A percentile compares a stretch with the other conserved stretches of the same genome.
Conservation (phyloP, 2,329 filamentous ascomycete species). For the Keithomyces neogunnii region DNA sequence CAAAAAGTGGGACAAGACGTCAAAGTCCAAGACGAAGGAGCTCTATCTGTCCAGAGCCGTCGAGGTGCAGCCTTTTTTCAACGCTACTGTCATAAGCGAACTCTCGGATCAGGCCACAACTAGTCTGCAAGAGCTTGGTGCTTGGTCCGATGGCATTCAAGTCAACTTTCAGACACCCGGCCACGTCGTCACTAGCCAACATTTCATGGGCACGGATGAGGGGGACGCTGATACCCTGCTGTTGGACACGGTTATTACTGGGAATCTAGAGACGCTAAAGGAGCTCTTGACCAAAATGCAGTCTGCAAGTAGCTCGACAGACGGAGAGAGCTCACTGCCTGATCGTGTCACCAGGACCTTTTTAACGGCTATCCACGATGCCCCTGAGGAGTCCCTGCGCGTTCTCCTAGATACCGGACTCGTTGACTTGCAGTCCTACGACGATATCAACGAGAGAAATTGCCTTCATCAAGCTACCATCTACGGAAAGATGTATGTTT, state of each 20-base stretch:
- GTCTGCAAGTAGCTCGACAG: conserved; percentile 43
- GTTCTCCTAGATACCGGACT: conserved; percentile 71
- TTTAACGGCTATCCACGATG: conserved; percentile 80
- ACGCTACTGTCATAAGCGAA: conserved; percentile 91
- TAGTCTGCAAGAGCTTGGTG: conserved; percentile 87
- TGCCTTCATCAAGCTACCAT: conserved; percentile 96
- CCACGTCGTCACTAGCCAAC: conserved; percentile 57
- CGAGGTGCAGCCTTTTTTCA: conserved; percentile 97
- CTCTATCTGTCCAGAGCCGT: conserved; percentile 92
- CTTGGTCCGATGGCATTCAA: conserved; percentile 94
- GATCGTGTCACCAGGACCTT: conserved; percentile 87
- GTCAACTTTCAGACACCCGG: conserved; percentile 66
- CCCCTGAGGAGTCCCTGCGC: conserved; percentile 65
- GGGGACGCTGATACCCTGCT: conserved; percentile 84
- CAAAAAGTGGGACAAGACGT: conserved; percentile 99
- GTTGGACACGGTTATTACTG: conserved; percentile 75
- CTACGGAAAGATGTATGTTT: conserved; percentile 73
- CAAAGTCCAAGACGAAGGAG: conserved; percentile 97
- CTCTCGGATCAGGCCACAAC: conserved; percentile 95
- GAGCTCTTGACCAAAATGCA: conserved; percentile 74
- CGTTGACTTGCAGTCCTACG: conserved; percentile 86
- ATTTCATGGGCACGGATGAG: conserved; percentile 68
- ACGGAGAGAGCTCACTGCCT: conserved; percentile 46
- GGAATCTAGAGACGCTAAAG: conserved; percentile 67
- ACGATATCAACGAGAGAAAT: conserved; percentile 96